A percentile compares a stretch with the other conserved stretches of the same genome.
Evolutionary conservation across 1,284 basidiomycete genomes (phyloP).

Genomic region (Rhodotorula glutinis): DNA sequence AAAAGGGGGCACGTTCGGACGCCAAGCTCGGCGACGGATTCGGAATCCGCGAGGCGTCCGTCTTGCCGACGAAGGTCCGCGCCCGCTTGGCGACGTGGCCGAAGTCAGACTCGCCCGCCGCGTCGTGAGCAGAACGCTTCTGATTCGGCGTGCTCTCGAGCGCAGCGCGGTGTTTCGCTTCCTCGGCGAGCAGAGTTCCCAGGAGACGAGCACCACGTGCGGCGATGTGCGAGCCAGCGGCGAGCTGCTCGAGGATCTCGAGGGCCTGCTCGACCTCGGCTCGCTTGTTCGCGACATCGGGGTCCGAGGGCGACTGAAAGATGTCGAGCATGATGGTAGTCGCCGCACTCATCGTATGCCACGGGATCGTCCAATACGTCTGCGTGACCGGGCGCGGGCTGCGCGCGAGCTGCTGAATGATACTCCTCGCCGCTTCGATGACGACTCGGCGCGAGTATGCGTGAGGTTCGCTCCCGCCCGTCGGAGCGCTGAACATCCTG

Average conservation of each 20-base stretch:
- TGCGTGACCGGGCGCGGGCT: constrained; percentile 13
- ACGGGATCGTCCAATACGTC: constrained; percentile 30
- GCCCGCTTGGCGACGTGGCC: constrained; percentile 27
- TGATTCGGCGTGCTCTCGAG: constrained; percentile 4
- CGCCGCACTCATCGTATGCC: constrained; percentile 34
- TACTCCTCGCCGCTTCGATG: constrained; percentile 28
- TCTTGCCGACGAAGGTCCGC: neutral
- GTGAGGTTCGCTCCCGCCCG: constrained; percentile 13
- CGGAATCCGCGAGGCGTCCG: neutral
- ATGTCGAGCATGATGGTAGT: constrained; percentile 38
- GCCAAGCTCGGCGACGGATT: neutral
- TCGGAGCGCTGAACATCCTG: constrained; percentile 30
- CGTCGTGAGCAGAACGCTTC: neutral
- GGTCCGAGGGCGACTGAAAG: constrained; percentile 25
- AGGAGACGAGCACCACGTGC: constrained; percentile 31
- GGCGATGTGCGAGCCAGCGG: constrained; percentile 22
- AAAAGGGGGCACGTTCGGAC: neutral
- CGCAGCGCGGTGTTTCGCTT: constrained; percentile 26
- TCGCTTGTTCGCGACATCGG: constrained; percentile 27
- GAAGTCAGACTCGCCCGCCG: neutral
- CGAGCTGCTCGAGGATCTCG: constrained; percentile 17
- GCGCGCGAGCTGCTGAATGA: constrained; percentile 29
- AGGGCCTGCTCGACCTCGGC: constrained; percentile 29
- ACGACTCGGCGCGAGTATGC: constrained; percentile 28
- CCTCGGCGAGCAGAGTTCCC: constrained; percentile 31